Base-by-base conservation (phyloP, 2,329 filamentous ascomycete species). In the Dothistroma pini region DNA sequence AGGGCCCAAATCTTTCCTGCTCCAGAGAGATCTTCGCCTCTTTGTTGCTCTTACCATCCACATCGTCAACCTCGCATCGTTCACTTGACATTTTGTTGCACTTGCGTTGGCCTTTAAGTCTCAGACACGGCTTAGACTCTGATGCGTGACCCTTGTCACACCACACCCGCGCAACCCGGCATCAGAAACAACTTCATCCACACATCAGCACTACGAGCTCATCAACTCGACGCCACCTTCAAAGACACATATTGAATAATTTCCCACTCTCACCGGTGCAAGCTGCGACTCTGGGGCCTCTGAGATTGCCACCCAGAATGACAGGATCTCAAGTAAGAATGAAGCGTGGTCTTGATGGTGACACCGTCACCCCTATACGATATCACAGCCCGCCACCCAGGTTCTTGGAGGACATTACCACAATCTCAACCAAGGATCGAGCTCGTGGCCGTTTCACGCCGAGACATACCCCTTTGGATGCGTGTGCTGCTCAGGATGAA, bases 11-110 rank as follows among this genome's bases (percentile, higher is more conserved):
- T 47, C 47, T 55, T 59, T 59, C 51, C 51, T 59, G 52, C 57
- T 59, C 34, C 32, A 57, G 54, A 57, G 49, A 54, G n/a, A 87
- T 79, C 57, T 92, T 89, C 12, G 91, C 88, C 4, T 90, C 89
- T 0, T 88, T 88, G 1, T 82, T 85, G 48, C 86, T 90, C 16
- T 86, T 78, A 54, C 91, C 21, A 50, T 38, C 22, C n/a, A 49
- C 49, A 44, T 19, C 49, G 29, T 22, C 32, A 49, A 34, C 29
- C 21, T 58, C 19, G 77, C 75, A n/a, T 71, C 49, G 34, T 29
- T 32, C 19, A n/a, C 35, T 56, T n/a, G 32, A 38, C 54, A 48
- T 25, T 41, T 21, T 19, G 21, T 11, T 8, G 11, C 22, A 48
- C 12, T 49, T 25, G 12, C 35, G 10, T 29, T 48, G 54, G 22